These are phyloP conservation scores for Diospyros lotus DNA, from an alignment of 148 eudicot species.

Conservation along the genomic window DNA sequence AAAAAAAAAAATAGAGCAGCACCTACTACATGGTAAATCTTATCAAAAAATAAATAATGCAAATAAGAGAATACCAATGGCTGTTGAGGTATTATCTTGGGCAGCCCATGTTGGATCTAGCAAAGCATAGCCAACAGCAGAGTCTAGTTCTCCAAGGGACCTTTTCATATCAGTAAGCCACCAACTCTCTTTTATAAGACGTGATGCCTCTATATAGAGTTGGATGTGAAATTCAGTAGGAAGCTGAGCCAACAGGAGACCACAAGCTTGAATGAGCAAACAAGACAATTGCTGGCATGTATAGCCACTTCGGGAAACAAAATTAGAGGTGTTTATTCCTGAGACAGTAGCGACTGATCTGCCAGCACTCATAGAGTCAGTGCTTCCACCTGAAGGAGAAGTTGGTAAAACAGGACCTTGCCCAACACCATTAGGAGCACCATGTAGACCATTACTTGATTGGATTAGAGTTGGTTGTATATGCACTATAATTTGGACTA, in stretches of 20 bases:
- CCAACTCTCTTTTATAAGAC: constrained; percentile 87
- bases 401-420: constrained; percentile 81
- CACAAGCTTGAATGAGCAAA: constrained; percentile 97
- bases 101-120: constrained; percentile 95
- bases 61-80: constrained; percentile 49
- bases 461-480: constrained; percentile 92
- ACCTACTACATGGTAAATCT: neutral
- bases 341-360: constrained; percentile 58
- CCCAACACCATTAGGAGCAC: constrained; percentile 47
- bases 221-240: constrained; percentile 87
- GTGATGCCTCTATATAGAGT: constrained; percentile 79
- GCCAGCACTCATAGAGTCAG: constrained; percentile 84
- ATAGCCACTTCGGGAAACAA: constrained; percentile 88
- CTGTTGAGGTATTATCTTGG: constrained; percentile 94
- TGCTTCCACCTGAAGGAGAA: constrained; percentile 98
- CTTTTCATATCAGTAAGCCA: constrained; percentile 83
- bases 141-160: constrained; percentile 73
- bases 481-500: constrained; percentile 80
- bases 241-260: constrained; percentile 91
- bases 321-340: constrained; percentile 64
- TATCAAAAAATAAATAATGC: neutral
- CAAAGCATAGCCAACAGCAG: constrained; percentile 92
- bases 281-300: constrained; percentile 91
- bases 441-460: constrained; percentile 73
- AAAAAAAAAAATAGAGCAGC: neutral